A percentile compares a stretch with the other conserved stretches of the same genome.
phyloP scores from a whole-genome alignment of 2,329 filamentous ascomycete genomes.

The Epichloe festucae region DNA sequence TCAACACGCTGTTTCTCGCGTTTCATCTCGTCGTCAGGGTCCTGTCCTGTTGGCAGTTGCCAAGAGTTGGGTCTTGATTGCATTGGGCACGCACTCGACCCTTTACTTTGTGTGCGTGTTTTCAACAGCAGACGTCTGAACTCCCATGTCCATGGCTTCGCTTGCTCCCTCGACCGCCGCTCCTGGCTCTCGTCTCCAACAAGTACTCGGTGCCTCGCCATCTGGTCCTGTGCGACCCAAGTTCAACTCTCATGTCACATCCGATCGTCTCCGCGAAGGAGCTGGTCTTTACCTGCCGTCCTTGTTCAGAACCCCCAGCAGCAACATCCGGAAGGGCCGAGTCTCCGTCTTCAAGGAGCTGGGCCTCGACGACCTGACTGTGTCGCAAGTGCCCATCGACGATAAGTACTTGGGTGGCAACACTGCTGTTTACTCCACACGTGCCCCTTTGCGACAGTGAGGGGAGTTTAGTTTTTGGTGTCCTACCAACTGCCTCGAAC shows the following conservation, averaged over 20 bases:
- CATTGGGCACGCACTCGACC: too few species aligned
- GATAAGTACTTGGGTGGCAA: neutral
- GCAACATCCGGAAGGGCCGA: slow-evolving; percentile 35
- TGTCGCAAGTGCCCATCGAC: neutral
- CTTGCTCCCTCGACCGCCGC: neutral
- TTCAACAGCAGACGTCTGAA: too few species aligned
- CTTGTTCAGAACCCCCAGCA: slow-evolving; percentile 25
- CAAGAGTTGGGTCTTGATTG: too few species aligned
- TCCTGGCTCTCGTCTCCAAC: neutral
- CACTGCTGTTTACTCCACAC: neutral
- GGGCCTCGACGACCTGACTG: slow-evolving; percentile 25
- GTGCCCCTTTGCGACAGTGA: neutral
- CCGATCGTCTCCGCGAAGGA: slow-evolving; percentile 37
- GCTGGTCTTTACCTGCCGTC: slow-evolving; percentile 24
- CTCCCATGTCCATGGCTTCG: neutral
- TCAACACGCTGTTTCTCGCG: too few species aligned
- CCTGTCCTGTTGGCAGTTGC: too few species aligned
- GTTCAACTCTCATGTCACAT: slow-evolving; percentile 38
- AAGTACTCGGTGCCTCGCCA: neutral
- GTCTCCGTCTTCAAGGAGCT: slow-evolving; percentile 40
- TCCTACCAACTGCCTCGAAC: neutral
- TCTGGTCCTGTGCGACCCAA: slow-evolving; percentile 25
- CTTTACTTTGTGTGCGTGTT: too few species aligned
- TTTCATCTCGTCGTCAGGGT: too few species aligned
- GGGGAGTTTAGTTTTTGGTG: neutral